Base-by-base conservation (phyloP, 805 yeast genomes). In the Saturnispora quitensis region DNA sequence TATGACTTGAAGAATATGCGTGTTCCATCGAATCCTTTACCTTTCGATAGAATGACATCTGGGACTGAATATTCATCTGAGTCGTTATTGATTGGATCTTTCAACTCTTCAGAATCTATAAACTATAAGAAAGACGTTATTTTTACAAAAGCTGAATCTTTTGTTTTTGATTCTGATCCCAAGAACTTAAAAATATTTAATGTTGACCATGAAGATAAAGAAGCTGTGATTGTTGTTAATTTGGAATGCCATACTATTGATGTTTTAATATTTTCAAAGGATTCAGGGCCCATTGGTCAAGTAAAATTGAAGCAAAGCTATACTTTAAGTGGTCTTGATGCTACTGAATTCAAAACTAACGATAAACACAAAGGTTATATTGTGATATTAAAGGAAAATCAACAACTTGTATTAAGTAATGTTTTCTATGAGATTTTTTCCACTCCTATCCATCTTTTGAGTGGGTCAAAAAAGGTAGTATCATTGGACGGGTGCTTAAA, bases 61-160 rank as follows among this genome's bases (percentile, higher is more conserved):
- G 73, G 68, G 56, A 62, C 60, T 17, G 71, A 68, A 24, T 49
- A 55, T 7, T 57, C 55, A n/a, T 55, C 63, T 2, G 70, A 68
- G 25, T 38, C 42, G 8, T 52, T 64, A 10, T 13, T 33, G 4
- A 31, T 48, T 8, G 38, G 40, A 25, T 6, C 28, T 55, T 5
- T 42, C 3, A 49, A 35, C 28, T 22, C 36, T 22, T 12, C 43
- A 18, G 80, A 73, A 35, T 55, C 65, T 5, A 62, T 69, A 5
- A 56, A 63, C 4, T 63, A 78, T 22, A 68, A 80, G 40, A 86
- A 84, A 58, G 95, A 88, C 62, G 74, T 84, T 59, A 81, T 84
- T n/a, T 68, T 87, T 54, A 80, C 89, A 0, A 78, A 76, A 59
- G 65, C 86, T 2, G 81, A 80, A 17, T 64, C 76, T 0, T 60